Evolutionary conservation across 176 grass and related monocot species (phyloP).

Genomic region (Coix lacrymajobi): DNA sequence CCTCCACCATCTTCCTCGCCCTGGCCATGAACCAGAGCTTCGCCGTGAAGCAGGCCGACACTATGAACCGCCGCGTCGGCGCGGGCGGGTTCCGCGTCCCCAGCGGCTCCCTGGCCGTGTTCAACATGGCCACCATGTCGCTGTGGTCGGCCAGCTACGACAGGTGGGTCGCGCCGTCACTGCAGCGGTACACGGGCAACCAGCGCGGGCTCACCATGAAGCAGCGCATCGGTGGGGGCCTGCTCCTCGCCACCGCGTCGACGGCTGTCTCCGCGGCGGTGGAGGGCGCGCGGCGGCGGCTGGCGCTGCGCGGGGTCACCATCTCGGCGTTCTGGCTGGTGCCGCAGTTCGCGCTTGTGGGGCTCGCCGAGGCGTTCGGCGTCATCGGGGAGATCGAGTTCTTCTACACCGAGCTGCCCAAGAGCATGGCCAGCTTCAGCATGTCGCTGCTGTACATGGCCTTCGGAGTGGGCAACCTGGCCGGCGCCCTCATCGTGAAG

Average conservation of each 20-base stretch:
- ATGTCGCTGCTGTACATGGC: slow-evolving; percentile 49
- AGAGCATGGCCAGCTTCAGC: slow-evolving; percentile 60
- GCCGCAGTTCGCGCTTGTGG: slow-evolving; percentile 44
- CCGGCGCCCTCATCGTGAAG: slow-evolving; percentile 23
- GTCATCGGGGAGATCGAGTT: slow-evolving; percentile 63
- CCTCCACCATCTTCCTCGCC: slow-evolving; percentile 44
- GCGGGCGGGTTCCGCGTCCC: slow-evolving; percentile 31
- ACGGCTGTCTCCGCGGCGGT: slow-evolving; percentile 14
- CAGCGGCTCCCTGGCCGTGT: slow-evolving; percentile 39
- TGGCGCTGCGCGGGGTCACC: not conserved
- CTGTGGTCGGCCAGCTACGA: slow-evolving; percentile 57
- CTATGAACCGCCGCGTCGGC: slow-evolving; percentile 52
- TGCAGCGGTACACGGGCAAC: slow-evolving; percentile 38
- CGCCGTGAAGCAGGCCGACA: slow-evolving; percentile 44
- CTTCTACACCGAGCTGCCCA: slow-evolving; percentile 61
- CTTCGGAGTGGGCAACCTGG: slow-evolving; percentile 36
- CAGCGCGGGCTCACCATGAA: slow-evolving; percentile 48
- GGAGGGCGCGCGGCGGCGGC: slow-evolving; percentile 29
- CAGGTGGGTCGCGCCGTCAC: slow-evolving; percentile 37
- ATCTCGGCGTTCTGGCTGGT: slow-evolving; percentile 66
- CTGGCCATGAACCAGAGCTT: slow-evolving; percentile 44
- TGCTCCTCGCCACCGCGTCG: slow-evolving; percentile 24
- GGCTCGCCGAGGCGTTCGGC: slow-evolving; percentile 57
- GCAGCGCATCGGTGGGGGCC: slow-evolving; percentile 47
- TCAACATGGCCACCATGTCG: slow-evolving; percentile 56